Base-by-base conservation (phyloP, 768 basidiomycete genomes). In the Suillus lakei region DNA sequence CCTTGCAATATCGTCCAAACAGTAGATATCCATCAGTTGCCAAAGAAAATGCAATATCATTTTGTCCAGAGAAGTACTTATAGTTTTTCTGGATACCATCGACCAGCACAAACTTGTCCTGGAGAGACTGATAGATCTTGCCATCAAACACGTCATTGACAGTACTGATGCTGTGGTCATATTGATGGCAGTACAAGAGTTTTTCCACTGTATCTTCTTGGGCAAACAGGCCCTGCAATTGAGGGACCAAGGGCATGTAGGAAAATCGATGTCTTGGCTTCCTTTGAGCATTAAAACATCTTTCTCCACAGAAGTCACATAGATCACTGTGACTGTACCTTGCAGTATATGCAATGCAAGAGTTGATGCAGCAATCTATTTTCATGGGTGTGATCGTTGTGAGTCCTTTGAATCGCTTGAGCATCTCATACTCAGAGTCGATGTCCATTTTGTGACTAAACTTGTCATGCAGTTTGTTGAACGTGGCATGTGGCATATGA, bases 21-120 rank as follows among this genome's bases (percentile, higher is more conserved):
- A 79, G 76, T 0, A 70, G 68, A 70, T 83, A 83, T 2, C 84
- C 80, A 70, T 86, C 83, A 0, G 77, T 76, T 2, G 79, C 79
- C 3, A 84, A 62, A 0, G 76, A 79, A 9, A 86, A 74, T 0
- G 84, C 82, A 39, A 86, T 72, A 60, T 86, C 82, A 3, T 73
- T 70, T 2, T 55, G 39, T 41, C 77, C 76, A 0, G 71, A 69
- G 63, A 87, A 86, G 69, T 75, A 80, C 1, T 63, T 67, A 64
- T 79, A 70, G 1, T 50, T 51, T 0, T 72, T 67, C 13, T 50
- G 55, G 3, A 73, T 46, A 3, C 73, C 76, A 59, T 77, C 65
- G 26, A 82, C 63, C 8, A 60, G 30, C 36, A 83, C 78, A 12
- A 68, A 44, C 34, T 68, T 55, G 1, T 56, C 15, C 5, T 64